phyloP scores from a whole-genome alignment of 441 rosid genomes.

The Mallotus repandus region DNA sequence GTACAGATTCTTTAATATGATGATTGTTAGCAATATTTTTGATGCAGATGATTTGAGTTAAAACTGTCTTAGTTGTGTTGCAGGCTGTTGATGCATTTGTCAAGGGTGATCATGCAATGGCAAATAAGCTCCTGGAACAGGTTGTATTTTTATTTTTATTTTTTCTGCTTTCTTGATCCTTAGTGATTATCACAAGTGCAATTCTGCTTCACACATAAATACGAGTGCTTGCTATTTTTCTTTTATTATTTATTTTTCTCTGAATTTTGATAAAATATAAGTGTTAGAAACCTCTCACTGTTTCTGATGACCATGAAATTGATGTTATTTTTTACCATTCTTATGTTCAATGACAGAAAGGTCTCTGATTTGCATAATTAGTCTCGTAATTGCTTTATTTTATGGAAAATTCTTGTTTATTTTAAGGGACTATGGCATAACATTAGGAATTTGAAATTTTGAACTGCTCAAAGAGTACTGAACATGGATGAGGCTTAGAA shows the following conservation, averaged over 20 bases:
- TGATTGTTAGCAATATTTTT: not conserved
- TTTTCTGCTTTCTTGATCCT: not conserved
- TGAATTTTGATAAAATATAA: no score
- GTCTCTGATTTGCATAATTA: not conserved
- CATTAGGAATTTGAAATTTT: not conserved
- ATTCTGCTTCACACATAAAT: not conserved
- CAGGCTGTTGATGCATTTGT: conserved; percentile 60
- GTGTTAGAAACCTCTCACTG: not conserved
- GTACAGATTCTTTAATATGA: not conserved
- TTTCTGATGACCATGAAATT: not conserved
- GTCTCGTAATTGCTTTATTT: not conserved
- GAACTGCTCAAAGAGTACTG: no score
- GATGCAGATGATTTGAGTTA: not conserved
- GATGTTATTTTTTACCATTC: not conserved
- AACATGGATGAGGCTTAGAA: not conserved
- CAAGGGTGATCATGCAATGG: conserved; percentile 49
- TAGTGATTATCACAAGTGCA: not conserved
- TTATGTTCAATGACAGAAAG: not conserved
- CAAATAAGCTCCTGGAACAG: conserved; percentile 43
- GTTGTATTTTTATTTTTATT: conserved; percentile 19
- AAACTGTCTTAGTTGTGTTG: conserved; percentile 22
- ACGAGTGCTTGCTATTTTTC: not conserved
- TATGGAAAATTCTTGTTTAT: not conserved
- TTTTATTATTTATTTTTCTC: not conserved
- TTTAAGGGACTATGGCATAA: no score